Base-by-base conservation (phyloP, 2,329 filamentous ascomycete genomes). In the Emericellopsis cladophorae region DNA sequence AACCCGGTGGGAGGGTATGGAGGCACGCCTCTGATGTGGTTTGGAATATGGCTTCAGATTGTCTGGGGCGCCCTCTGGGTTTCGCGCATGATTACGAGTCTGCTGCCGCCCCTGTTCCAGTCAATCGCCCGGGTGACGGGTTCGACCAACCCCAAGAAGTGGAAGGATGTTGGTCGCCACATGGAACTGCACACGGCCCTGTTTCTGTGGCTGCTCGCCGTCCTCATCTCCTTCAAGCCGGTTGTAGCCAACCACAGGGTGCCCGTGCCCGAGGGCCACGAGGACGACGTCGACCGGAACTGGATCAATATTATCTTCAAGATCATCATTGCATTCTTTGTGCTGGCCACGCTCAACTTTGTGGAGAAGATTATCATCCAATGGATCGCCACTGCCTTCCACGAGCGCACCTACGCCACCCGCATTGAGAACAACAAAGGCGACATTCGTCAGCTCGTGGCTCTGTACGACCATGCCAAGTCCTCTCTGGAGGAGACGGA, bases 311-410 rank as follows among this genome's bases (percentile, higher is more conserved):
- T 81, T 12, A 74, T 88, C 48, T 84, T 93, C 68, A 95, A 93
- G 57, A 74, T 96, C 51, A 80, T 95, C 45, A 78, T 94, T 15
- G 74, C 84, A 3, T 55, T 93, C n/a, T 89, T 96, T 50, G 81
- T 93, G 12, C 75, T 85, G 45, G 74, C 79, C 0, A 68, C 79
- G 3, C 67, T 95, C 46, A 95, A 96, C 60, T 82, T 92, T 45
- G 69, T 82, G 40, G 89, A 95, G 60, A 96, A 95, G 67, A 84
- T 95, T 45, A 74, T 94, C 49, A 94, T 95, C 42, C 89, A 95
- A 55, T 81, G 94, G 62, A 94, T 96, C 49, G 89, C 90, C 26
- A 89, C 89, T 43, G 88, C 83, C 46, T 96, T 96, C 61, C 90
- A 96, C 57, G 69, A 85, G 43, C 76, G 90, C 36, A 95, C 90